Base-by-base conservation (phyloP, 495 filamentous ascomycete species). In the Neurospora sp. region DNA sequence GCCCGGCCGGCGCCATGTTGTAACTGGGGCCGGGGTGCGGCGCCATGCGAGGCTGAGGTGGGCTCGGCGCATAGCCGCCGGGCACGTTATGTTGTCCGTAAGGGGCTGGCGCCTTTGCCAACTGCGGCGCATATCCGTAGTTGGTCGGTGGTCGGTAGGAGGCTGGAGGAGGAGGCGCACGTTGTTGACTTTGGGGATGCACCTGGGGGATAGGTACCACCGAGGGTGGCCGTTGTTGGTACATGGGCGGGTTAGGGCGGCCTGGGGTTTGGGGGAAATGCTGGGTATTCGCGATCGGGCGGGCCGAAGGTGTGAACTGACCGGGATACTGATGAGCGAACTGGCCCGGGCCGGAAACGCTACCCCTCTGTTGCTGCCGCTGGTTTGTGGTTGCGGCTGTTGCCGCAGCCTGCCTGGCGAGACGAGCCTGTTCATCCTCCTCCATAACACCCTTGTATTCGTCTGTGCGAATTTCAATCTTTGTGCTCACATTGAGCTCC, bases 361-460 rank as follows among this genome's bases (percentile, higher is more conserved):
- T 85, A n/a, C 80, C 75, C 37, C 84, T 77, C 71, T 84, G 82
- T 15, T 77, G 71, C 73, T 83, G 82, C 62, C 83, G 83, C n/a
- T 83, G 77, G 28, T 70, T 80, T 2, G 76, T 74, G 39, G 73
- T 78, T 8, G 77, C 76, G 39, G 82, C 79, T 13, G 75, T 78
- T 72, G 84, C 81, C 7, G 81, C 76, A 10, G 81, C 81, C 69
- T 81, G 76, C 69, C 79, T 73, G 5, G 78, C 76, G n/a, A 78
- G 77, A 10, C 78, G 79, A 7, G 84, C 82, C 17, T 79, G 82
- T 74, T 95, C 92, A 76, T 97, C 94, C 78, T 94, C 92, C 78
- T 97, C 94, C 91, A 97, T 92, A 17, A 90, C 89, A 5, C 94
- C 94, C 70, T 85, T 87, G 75, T 92, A 92, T 77, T 92, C 89